phyloP scores from a whole-genome alignment of 2,329 filamentous ascomycete species.

The Exophiala lecanii-corni region DNA sequence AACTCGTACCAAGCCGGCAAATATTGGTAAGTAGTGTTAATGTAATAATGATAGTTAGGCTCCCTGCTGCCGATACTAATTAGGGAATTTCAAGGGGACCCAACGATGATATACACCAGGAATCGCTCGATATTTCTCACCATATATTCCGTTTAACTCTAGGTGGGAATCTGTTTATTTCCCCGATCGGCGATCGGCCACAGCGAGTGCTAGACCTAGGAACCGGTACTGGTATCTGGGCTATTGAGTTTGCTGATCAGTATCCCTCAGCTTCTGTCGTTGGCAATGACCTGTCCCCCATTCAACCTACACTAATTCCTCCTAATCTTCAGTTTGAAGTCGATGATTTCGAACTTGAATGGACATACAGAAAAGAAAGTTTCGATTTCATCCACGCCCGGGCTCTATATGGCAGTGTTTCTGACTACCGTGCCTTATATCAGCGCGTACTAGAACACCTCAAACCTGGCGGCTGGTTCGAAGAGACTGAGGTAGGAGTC shows the following conservation, averaged over 20 bases:
- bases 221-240: slow-evolving; percentile 36
- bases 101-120: slow-evolving; percentile 33
- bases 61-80: background rate
- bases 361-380: slow-evolving; percentile 27
- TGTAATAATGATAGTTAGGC: background rate
- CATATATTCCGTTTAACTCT: background rate
- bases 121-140: slow-evolving; percentile 27
- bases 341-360: slow-evolving; percentile 32
- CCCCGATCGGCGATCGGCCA: background rate
- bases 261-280: slow-evolving; percentile 39
- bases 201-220: slow-evolving; percentile 30
- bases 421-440: slow-evolving; percentile 4
- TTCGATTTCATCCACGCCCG: slow-evolving; percentile 33
- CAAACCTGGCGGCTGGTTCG: slow-evolving; percentile 40
- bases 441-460: slow-evolving; percentile 7
- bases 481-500: slow-evolving; percentile 21
- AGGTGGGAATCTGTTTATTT: background rate
- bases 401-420: slow-evolving; percentile 6
- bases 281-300: slow-evolving; percentile 47
- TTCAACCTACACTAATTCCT: slow-evolving; percentile 43
- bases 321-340: slow-evolving; percentile 33
- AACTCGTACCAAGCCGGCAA: slow-evolving; percentile 12
- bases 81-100: slow-evolving; percentile 15
- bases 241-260: slow-evolving; percentile 33
- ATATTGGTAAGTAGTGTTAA: slow-evolving; percentile 6